These are phyloP conservation scores for Venturia effusa DNA, from an alignment of 2,329 filamentous ascomycete species.

Conservation along the genomic window DNA sequence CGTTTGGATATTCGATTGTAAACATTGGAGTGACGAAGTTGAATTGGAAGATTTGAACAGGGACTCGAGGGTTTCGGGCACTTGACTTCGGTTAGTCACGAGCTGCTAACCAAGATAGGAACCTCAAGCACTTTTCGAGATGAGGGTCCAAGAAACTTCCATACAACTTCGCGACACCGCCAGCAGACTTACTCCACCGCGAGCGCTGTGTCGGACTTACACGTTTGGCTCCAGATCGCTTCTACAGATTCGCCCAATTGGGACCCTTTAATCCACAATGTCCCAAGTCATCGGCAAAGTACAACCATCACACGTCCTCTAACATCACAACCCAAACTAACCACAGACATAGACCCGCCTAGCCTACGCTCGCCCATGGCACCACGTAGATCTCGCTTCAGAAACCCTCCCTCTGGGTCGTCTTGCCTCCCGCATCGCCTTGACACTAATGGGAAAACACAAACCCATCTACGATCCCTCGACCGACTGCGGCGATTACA, in stretches of 20 bases:
- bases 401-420: constrained; percentile 72
- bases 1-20: no score
- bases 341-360: constrained; percentile 62
- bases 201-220: not conserved
- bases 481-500: constrained; percentile 97
- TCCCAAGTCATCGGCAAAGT: constrained; percentile 72
- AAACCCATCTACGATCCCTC: constrained; percentile 97
- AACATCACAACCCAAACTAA: constrained; percentile 9
- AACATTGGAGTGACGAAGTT: no score
- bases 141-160: not conserved
- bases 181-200: no score
- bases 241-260: not conserved
- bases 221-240: not conserved
- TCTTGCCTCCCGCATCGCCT: constrained; percentile 76
- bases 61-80: no score
- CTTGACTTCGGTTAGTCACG: no score
- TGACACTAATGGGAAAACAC: constrained; percentile 93
- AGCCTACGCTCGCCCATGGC: constrained; percentile 94
- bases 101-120: no score
- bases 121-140: no score
- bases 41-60: no score
- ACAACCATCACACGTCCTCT: constrained; percentile 16
- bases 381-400: constrained; percentile 67
- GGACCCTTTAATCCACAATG: constrained; percentile 39
- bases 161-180: not conserved